These are phyloP conservation scores for Tolypocladium inflatum DNA, from an alignment of 2,329 filamentous ascomycete species.

Conservation along the genomic window DNA sequence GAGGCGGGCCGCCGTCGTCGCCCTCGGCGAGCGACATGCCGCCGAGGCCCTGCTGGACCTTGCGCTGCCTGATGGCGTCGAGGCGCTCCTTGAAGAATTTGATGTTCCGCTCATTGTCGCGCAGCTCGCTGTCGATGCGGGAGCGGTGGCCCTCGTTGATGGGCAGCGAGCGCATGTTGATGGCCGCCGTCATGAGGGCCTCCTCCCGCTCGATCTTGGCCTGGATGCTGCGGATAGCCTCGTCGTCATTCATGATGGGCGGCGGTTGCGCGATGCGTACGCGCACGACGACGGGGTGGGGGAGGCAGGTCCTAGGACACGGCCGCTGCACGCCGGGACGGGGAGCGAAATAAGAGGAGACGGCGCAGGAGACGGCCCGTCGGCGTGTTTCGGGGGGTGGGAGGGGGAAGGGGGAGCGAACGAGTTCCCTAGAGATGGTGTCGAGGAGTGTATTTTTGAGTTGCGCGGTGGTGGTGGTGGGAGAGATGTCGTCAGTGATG, in stretches of 20 bases:
- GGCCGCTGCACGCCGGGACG: neutral
- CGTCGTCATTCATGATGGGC: slow-evolving; percentile 53
- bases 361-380: neutral
- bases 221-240: slow-evolving; percentile 68
- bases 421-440: neutral
- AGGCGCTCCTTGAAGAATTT: slow-evolving; percentile 93
- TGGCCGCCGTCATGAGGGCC: slow-evolving; percentile 87
- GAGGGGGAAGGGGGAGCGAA: slow-evolving; percentile 7
- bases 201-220: slow-evolving; percentile 98
- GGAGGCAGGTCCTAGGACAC: neutral
- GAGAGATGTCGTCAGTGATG: slow-evolving; percentile 27
- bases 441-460: slow-evolving; percentile 9
- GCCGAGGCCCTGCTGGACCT: slow-evolving; percentile 57
- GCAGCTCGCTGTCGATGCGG: slow-evolving; percentile 85
- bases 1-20: slow-evolving; percentile 39
- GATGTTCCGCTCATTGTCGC: slow-evolving; percentile 86
- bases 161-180: slow-evolving; percentile 90
- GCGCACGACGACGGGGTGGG: slow-evolving; percentile 19
- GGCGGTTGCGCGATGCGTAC: slow-evolving; percentile 27
- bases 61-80: slow-evolving; percentile 76
- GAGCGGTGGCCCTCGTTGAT: slow-evolving; percentile 88
- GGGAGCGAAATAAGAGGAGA: neutral
- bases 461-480: slow-evolving; percentile 14
- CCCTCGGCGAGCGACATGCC: slow-evolving; percentile 52
- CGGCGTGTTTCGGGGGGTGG: neutral